Percentiles rank a stretch among this genome's conserved stretches.
Evolutionary conservation across 1,284 basidiomycete species (phyloP).

Genomic region (Apiotrichum mycotoxinovorans): DNA sequence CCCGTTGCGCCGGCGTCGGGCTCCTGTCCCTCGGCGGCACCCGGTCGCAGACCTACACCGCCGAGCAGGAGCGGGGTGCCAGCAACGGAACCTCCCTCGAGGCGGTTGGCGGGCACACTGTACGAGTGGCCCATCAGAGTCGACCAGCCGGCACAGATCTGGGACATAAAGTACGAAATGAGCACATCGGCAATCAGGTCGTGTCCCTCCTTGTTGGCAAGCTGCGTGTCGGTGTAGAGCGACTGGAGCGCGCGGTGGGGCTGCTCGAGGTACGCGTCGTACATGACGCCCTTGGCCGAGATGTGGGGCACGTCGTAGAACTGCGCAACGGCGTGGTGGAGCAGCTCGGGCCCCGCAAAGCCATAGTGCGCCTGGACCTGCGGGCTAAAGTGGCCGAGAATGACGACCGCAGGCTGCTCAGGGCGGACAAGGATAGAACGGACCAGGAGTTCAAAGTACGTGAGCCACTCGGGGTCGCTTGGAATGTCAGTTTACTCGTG

Average conservation of each 20-base stretch:
- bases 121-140: slow-evolving; percentile 63
- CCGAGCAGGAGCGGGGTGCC: slow-evolving; percentile 25
- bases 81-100: slow-evolving; percentile 7
- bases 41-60: slow-evolving; percentile 48
- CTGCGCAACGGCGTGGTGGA: slow-evolving; percentile 82
- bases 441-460: slow-evolving; percentile 83
- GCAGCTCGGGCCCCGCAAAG: slow-evolving; percentile 79
- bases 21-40: slow-evolving; percentile 26
- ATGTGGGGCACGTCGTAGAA: slow-evolving; percentile 94
- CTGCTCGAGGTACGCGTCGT: slow-evolving; percentile 72
- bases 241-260: slow-evolving; percentile 62
- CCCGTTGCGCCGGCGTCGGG: slow-evolving; percentile 29
- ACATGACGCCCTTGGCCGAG: slow-evolving; percentile 73
- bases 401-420: slow-evolving; percentile 80
- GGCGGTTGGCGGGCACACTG: slow-evolving; percentile 52
- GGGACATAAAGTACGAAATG: slow-evolving; percentile 77
- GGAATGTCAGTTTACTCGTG: slow-evolving; percentile 9
- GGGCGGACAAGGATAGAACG: slow-evolving; percentile 82
- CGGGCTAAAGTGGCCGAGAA: slow-evolving; percentile 86
- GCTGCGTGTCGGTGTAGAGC: slow-evolving; percentile 75
- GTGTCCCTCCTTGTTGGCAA: slow-evolving; percentile 77
- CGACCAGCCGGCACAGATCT: slow-evolving; percentile 80
- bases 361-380: slow-evolving; percentile 73
- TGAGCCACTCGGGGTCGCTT: slow-evolving; percentile 68
- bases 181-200: slow-evolving; percentile 79